Evolutionary conservation across 768 basidiomycete genomes (phyloP).

Genomic region (Serendipita indica): DNA sequence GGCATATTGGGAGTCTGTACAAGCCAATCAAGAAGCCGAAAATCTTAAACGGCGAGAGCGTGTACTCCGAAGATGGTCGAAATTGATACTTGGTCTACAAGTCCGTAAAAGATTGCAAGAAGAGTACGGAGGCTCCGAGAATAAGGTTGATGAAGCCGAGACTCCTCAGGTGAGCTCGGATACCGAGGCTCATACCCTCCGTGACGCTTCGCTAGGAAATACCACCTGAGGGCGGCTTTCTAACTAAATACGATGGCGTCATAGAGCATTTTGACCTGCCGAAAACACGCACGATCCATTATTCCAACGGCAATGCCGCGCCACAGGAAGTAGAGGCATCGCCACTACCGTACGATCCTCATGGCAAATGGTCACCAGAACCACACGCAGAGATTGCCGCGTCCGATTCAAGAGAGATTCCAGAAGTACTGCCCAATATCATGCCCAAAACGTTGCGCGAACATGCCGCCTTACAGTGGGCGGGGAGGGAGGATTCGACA

Average conservation of each 20-base stretch:
- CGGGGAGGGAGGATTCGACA: too few species aligned
- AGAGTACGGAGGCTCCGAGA: conserved; percentile 37
- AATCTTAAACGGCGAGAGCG: conserved; percentile 60
- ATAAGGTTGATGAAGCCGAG: background rate
- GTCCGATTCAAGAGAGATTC: too few species aligned
- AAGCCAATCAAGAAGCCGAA: conserved; percentile 62
- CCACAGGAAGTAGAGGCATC: background rate
- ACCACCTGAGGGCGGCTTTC: conserved; percentile 38
- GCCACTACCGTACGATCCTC: background rate
- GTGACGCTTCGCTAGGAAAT: conserved; percentile 10
- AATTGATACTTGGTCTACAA: conserved; percentile 74
- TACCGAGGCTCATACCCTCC: background rate
- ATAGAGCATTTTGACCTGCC: conserved; percentile 61
- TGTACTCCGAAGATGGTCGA: conserved; percentile 75
- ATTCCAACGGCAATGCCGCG: background rate
- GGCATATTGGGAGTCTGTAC: conserved; percentile 78
- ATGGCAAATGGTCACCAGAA: background rate
- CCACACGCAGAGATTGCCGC: background rate
- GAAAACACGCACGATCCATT: conserved; percentile 20
- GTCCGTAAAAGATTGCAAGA: conserved; percentile 70
- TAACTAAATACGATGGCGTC: conserved; percentile 54
- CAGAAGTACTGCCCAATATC: too few species aligned
- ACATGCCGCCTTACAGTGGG: too few species aligned
- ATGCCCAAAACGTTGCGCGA: too few species aligned
- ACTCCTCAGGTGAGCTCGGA: background rate